Percentiles rank a stretch among this genome's conserved stretches.
Evolutionary conservation across 129 eudicot genomes (phyloP).

Genomic region (Deinandra increscens): DNA sequence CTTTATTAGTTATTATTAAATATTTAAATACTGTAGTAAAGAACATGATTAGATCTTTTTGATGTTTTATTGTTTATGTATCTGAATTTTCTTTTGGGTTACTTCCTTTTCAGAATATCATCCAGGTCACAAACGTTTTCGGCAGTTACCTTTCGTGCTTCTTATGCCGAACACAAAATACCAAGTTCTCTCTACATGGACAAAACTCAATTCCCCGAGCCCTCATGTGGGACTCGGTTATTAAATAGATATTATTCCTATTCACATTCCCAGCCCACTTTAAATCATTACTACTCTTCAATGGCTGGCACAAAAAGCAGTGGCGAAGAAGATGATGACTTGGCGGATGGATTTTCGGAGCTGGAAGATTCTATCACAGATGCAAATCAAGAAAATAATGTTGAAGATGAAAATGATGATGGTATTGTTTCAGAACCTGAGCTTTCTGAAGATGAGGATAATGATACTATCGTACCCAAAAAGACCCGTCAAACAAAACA

Average conservation of each 20-base stretch:
- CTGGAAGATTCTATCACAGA: slow-evolving; percentile 39
- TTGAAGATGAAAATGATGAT: slow-evolving; percentile 33
- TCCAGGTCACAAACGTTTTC: slow-evolving; percentile 31
- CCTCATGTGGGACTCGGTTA: slow-evolving; percentile 18
- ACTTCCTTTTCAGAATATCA: slow-evolving; percentile 9
- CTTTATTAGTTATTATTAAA: background rate
- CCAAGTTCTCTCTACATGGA: slow-evolving; percentile 29
- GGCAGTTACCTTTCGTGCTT: slow-evolving; percentile 35
- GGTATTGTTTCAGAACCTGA: slow-evolving; percentile 39
- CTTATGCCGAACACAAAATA: slow-evolving; percentile 33
- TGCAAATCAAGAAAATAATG: slow-evolving; percentile 14
- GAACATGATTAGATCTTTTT: background rate
- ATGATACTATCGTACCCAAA: slow-evolving; percentile 21
- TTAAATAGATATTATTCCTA: slow-evolving; percentile 25
- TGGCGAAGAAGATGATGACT: slow-evolving; percentile 56
- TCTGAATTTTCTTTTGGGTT: background rate
- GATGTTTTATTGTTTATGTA: background rate
- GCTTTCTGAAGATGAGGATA: slow-evolving; percentile 40
- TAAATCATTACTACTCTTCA: slow-evolving; percentile 41
- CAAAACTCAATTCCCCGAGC: slow-evolving; percentile 20
- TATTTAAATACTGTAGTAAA: too few relatives aligned
- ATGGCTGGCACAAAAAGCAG: slow-evolving; percentile 52
- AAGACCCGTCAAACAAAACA: slow-evolving; percentile 8
- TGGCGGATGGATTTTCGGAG: slow-evolving; percentile 77
- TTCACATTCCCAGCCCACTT: slow-evolving; percentile 4